A percentile compares a stretch with the other conserved stretches of the same genome.
Evolutionary conservation across 2,329 filamentous ascomycete species (phyloP).

Genomic region (Aspergillus quadrilineatus): DNA sequence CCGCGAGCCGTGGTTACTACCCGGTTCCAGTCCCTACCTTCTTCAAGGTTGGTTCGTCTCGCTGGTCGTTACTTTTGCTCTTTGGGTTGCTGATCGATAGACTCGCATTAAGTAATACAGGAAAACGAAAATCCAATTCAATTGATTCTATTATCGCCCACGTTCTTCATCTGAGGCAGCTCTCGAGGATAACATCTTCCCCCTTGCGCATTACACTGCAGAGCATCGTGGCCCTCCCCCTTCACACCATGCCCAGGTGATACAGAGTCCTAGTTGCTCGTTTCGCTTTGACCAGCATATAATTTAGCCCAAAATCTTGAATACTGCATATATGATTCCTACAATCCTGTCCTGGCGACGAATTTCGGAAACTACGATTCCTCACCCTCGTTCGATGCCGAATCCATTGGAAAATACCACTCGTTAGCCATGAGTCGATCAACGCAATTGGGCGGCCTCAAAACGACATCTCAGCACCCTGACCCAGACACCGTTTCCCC

Average conservation of each 20-base stretch:
- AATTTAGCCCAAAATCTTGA: background rate
- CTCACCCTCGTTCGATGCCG: slow-evolving; percentile 8
- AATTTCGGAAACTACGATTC: background rate
- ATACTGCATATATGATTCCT: slow-evolving; percentile 2
- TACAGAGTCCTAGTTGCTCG: slow-evolving; percentile 8
- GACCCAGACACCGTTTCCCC: slow-evolving; percentile 33
- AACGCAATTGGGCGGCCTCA: slow-evolving; percentile 19
- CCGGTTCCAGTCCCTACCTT: slow-evolving; percentile 7
- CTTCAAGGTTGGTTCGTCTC: background rate
- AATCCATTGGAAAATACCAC: background rate
- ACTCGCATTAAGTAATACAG: background rate
- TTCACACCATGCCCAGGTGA: slow-evolving; percentile 21
- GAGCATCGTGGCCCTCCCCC: slow-evolving; percentile 4
- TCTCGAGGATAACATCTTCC: slow-evolving; percentile 1
- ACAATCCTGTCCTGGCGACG: background rate
- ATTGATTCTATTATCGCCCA: slow-evolving; percentile 8
- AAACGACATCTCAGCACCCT: slow-evolving; percentile 30
- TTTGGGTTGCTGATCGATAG: background rate
- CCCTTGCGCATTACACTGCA: slow-evolving; percentile 12
- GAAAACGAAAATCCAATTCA: background rate
- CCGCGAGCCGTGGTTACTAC: background rate
- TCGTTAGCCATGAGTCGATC: slow-evolving; percentile 15
- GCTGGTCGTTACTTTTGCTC: background rate
- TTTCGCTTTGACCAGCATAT: background rate
- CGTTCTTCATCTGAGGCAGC: background rate